These are phyloP conservation scores for Saposhnikovia divaricata DNA, from an alignment of 129 eudicot species.

Conservation along the genomic window DNA sequence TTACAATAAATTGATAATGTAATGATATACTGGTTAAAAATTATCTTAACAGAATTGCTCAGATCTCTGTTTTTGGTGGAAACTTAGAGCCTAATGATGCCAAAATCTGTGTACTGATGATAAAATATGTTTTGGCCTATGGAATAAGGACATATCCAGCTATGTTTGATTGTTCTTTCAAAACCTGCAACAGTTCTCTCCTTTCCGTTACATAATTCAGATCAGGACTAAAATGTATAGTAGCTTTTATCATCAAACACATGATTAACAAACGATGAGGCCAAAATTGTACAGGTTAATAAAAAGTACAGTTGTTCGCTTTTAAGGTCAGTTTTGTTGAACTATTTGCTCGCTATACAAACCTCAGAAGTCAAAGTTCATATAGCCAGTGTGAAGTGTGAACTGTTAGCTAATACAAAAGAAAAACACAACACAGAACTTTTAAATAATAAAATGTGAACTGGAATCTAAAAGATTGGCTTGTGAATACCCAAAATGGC, in stretches of 20 bases:
- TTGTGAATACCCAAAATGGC: not conserved
- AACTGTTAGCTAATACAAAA: not conserved
- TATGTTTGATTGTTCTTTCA: not conserved
- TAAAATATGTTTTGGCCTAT: not conserved
- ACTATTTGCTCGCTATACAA: not conserved
- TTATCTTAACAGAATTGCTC: no score
- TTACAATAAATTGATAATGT: no score
- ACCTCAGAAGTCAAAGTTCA: conserved; percentile 1
- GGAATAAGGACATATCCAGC: not conserved
- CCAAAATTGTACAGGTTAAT: not conserved
- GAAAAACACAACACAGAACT: not conserved
- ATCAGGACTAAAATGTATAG: not conserved
- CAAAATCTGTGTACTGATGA: not conserved
- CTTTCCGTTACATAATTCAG: not conserved
- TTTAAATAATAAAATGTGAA: not conserved
- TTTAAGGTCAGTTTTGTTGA: not conserved
- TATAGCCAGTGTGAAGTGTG: conserved; percentile 1
- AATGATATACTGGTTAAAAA: no score
- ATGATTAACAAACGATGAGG: not conserved
- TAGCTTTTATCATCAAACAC: not conserved
- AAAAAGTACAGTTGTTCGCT: not conserved
- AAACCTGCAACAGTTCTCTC: not conserved
- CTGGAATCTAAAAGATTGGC: not conserved
- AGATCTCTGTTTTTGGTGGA: no score
- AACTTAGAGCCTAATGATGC: no score